Base-by-base conservation (phyloP, 1,284 basidiomycete species). In the Puccinia novopanici region DNA sequence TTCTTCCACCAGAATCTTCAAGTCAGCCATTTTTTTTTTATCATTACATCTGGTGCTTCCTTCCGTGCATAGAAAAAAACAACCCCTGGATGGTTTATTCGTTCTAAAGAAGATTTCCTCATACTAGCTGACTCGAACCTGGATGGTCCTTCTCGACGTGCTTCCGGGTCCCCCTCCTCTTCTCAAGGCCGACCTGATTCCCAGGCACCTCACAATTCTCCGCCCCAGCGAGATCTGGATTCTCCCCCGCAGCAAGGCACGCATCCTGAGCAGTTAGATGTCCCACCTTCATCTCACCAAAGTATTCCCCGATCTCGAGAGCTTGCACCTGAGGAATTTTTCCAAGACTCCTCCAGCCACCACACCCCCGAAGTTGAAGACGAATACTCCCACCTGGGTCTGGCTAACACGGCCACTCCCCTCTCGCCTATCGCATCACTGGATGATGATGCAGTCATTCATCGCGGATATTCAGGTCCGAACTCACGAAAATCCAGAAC, bases 351-450 rank as follows among this genome's bases (percentile, higher is more conserved):
- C 40, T 67, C 63, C 12, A 67, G 63, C 42, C 63, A 48, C 6
- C 63, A 67, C 24, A 45, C 17, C 24, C 17, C 9, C 10, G 63
- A 67, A 10, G 63, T 67, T n/a, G 42, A 67, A 24, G 63, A 67
- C 24, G 42, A 67, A 67, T 67, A 67, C 24, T 67, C 42, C 22
- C 27, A 67, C 42, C 63, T 67, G n/a, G 40, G n/a, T n/a, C 22
- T 45, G 42, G 40, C 63, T 27, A 27, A 48, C 17, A 48, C 9
- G 42, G 12, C 22, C 42, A 48, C 24, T 19, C 12, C n/a, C 5
- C 42, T 19, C 40, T 48, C 63, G 9, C 63, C 63, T 34, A 15
- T 40, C 17, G 22, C 42, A 27, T 27, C 40, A 27, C n/a, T n/a
- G 27, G 42, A 40, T n/a, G 37, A 63, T n/a, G 30, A 63, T 22